phyloP scores from a whole-genome alignment of 2,329 filamentous ascomycete genomes.

The Coniochaeta hoffmannii region DNA sequence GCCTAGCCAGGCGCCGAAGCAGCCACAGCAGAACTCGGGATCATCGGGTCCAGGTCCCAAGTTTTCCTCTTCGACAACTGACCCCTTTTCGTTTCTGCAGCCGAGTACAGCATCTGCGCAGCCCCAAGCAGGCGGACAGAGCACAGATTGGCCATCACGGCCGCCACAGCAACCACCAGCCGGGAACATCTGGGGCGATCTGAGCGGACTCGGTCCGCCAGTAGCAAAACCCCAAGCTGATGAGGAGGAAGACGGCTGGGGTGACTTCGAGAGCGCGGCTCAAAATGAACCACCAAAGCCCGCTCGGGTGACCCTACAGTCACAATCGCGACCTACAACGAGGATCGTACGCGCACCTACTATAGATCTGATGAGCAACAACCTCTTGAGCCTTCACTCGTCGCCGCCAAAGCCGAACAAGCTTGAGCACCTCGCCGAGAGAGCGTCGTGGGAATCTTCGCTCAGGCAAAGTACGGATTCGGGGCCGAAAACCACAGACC shows the following conservation, averaged over 20 bases:
- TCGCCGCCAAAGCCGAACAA: slow-evolving; percentile 12
- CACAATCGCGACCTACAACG: slow-evolving; percentile 7
- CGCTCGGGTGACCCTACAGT: slow-evolving; percentile 1
- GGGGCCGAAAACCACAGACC: slow-evolving; percentile 24
- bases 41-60: slow-evolving; percentile 2
- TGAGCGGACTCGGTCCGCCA: slow-evolving; percentile 8
- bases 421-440: slow-evolving; percentile 4
- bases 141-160: slow-evolving; percentile 16
- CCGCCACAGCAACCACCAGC: slow-evolving; percentile 5
- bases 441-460: slow-evolving; percentile 1
- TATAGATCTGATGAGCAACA: slow-evolving; percentile 47
- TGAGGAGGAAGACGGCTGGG: slow-evolving; percentile 55
- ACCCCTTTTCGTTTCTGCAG: slow-evolving; percentile 24
- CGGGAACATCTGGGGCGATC: slow-evolving; percentile 16
- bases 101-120: slow-evolving; percentile 11
- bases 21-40: slow-evolving; percentile 12
- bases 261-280: slow-evolving; percentile 51
- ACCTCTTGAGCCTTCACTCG: slow-evolving; percentile 31
- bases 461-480: neutral
- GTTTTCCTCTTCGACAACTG: slow-evolving; percentile 12
- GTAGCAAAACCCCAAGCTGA: slow-evolving; percentile 9
- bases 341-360: slow-evolving; percentile 40
- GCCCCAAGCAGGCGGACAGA: slow-evolving; percentile 8
- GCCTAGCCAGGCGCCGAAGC: slow-evolving; percentile 29
- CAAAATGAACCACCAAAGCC: slow-evolving; percentile 7